These are phyloP conservation scores for Nicotiana otophora DNA, from an alignment of 257 asterid species.

Conservation along the genomic window DNA sequence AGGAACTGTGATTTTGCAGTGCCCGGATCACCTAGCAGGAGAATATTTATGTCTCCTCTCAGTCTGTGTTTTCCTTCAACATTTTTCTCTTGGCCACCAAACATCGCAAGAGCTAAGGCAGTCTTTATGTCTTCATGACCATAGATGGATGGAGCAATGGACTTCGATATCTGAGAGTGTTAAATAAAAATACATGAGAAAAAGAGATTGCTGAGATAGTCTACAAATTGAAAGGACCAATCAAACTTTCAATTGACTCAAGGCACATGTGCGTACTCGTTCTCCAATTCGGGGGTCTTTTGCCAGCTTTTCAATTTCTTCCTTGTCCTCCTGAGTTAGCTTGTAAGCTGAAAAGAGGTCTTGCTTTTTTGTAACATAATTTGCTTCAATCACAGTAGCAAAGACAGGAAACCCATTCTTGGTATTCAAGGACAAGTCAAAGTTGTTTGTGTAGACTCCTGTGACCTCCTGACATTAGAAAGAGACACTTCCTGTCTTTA, in stretches of 20 bases:
- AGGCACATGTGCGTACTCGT: slow-evolving; percentile 39
- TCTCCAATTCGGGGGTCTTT: slow-evolving; percentile 98
- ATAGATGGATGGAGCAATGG: slow-evolving; percentile 95
- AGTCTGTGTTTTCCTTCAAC: slow-evolving; percentile 91
- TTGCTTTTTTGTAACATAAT: slow-evolving; percentile 86
- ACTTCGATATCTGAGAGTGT: slow-evolving; percentile 59
- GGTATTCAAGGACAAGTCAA: slow-evolving; percentile 89
- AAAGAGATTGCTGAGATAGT: neutral
- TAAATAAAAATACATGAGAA: neutral
- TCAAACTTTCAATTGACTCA: neutral
- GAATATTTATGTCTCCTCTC: slow-evolving; percentile 91
- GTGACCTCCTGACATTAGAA: slow-evolving; percentile 78
- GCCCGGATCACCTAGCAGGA: slow-evolving; percentile 97
- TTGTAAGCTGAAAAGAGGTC: slow-evolving; percentile 97
- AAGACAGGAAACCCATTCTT: slow-evolving; percentile 99
- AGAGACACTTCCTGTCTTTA: neutral
- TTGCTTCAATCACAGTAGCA: slow-evolving; percentile 99
- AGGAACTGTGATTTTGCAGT: slow-evolving; percentile 99
- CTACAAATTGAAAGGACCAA: neutral
- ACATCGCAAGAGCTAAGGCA: slow-evolving; percentile 95
- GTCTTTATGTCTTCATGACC: slow-evolving; percentile 97
- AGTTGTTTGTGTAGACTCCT: slow-evolving; percentile 92
- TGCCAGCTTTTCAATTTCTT: slow-evolving; percentile 88
- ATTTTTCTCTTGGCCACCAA: slow-evolving; percentile 97
- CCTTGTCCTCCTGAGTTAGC: slow-evolving; percentile 96